These are phyloP conservation scores for Arachis monticola DNA, from an alignment of 331 rosid species.

Conservation along the genomic window DNA sequence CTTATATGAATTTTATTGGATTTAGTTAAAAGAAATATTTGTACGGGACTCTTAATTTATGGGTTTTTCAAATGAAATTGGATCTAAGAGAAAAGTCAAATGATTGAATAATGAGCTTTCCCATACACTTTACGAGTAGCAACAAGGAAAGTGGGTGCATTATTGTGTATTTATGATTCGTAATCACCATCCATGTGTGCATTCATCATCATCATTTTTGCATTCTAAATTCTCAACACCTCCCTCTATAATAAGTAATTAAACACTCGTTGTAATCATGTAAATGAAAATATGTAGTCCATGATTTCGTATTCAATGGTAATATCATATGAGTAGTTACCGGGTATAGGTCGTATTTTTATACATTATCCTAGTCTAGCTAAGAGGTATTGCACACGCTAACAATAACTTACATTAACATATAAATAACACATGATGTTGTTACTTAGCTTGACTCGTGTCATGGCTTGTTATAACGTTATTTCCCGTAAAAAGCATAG, in stretches of 20 bases:
- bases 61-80: not conserved
- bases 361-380: not conserved
- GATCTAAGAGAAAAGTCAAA: not conserved
- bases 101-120: not conserved
- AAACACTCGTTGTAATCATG: slow-evolving; percentile 1
- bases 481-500: slow-evolving; percentile 26
- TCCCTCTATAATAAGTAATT: no score
- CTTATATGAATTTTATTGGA: no score
- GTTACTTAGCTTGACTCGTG: slow-evolving; percentile 8
- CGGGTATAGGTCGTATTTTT: not conserved
- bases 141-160: not conserved
- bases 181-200: not conserved
- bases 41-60: no score
- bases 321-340: not conserved
- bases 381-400: not conserved
- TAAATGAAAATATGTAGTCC: not conserved
- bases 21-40: no score
- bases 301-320: slow-evolving; percentile 17
- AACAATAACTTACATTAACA: not conserved
- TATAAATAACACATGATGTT: slow-evolving; percentile 13
- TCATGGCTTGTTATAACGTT: slow-evolving; percentile 32
- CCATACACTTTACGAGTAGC: not conserved
- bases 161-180: not conserved
- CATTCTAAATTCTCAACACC: slow-evolving; percentile 28
- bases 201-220: slow-evolving; percentile 3